Evolutionary conservation across 495 filamentous ascomycete species (phyloP).

Genomic region (Daldinia grandis): DNA sequence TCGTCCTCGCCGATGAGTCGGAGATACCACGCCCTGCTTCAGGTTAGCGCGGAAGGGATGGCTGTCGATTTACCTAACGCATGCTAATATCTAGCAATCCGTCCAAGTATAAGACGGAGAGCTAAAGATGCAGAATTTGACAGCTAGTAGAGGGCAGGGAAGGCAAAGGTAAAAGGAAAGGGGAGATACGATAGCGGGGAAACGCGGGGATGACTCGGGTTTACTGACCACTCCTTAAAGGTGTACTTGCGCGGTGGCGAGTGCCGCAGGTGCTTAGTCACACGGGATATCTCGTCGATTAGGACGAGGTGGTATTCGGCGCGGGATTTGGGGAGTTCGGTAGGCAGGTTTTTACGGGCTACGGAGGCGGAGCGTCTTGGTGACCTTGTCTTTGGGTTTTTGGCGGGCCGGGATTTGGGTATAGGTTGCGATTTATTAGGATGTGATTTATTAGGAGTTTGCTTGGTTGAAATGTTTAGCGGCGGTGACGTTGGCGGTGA

Average conservation of each 20-base stretch:
- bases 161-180: background rate
- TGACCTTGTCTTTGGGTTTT: constrained; percentile 42
- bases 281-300: constrained; percentile 70
- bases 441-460: background rate
- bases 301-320: constrained; percentile 73
- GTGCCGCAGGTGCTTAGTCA: constrained; percentile 69
- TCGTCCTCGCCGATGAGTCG: constrained; percentile 78
- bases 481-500: constrained; percentile 13
- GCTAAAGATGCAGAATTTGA: background rate
- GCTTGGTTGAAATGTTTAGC: background rate
- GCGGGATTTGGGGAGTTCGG: constrained; percentile 43
- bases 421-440: background rate
- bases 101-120: background rate
- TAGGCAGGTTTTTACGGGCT: constrained; percentile 38
- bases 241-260: constrained; percentile 72
- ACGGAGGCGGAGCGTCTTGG: constrained; percentile 42
- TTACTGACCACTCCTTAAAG: constrained; percentile 74
- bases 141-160: background rate
- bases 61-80: background rate
- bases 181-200: background rate
- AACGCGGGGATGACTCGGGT: constrained; percentile 10
- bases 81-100: background rate
- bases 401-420: background rate
- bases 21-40: constrained; percentile 69
- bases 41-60: constrained; percentile 2